phyloP scores from a whole-genome alignment of 1,284 basidiomycete genomes.

The Boletus sp. region DNA sequence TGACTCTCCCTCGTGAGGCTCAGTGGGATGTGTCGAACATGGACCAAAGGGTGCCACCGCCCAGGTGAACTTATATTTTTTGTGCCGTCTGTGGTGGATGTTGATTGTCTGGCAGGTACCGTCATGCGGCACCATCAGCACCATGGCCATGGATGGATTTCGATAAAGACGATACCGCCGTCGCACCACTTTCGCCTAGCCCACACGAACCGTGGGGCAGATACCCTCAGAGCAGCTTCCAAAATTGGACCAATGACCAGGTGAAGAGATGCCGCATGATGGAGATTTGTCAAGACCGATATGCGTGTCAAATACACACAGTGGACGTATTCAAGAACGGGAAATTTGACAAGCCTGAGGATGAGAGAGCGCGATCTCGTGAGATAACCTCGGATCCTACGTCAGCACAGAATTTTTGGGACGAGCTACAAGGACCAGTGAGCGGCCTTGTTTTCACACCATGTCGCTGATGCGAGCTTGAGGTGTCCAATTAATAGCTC shows the following conservation, averaged over 20 bases:
- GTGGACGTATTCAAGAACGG: constrained; percentile 44
- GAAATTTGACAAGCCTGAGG: constrained; percentile 13
- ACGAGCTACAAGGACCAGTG: constrained; percentile 16
- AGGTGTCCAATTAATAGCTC: constrained; percentile 23
- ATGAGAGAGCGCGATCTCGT: neutral
- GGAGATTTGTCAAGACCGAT: constrained; percentile 20
- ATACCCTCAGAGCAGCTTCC: constrained; percentile 51
- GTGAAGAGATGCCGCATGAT: constrained; percentile 42
- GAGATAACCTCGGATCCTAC: constrained; percentile 6
- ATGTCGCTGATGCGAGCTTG: neutral
- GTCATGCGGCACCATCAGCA: constrained; percentile 37
- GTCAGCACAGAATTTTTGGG: constrained; percentile 16
- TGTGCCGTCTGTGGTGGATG: too few relatives aligned
- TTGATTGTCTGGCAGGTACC: constrained; percentile 22
- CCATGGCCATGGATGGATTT: constrained; percentile 42
- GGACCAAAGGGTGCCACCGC: constrained; percentile 18
- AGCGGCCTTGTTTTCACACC: constrained; percentile 1
- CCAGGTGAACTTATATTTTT: constrained; percentile 17
- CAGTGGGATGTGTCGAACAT: constrained; percentile 14
- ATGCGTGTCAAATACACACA: constrained; percentile 39
- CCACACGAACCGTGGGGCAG: constrained; percentile 18
- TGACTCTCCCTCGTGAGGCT: neutral
- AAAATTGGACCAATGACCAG: constrained; percentile 50
- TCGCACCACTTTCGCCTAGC: constrained; percentile 8
- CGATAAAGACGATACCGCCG: constrained; percentile 15